Percentiles rank a stretch among this genome's conserved stretches.
Evolutionary conservation across 2,329 filamentous ascomycete genomes (phyloP).

Genomic region (Helotiales sp.): DNA sequence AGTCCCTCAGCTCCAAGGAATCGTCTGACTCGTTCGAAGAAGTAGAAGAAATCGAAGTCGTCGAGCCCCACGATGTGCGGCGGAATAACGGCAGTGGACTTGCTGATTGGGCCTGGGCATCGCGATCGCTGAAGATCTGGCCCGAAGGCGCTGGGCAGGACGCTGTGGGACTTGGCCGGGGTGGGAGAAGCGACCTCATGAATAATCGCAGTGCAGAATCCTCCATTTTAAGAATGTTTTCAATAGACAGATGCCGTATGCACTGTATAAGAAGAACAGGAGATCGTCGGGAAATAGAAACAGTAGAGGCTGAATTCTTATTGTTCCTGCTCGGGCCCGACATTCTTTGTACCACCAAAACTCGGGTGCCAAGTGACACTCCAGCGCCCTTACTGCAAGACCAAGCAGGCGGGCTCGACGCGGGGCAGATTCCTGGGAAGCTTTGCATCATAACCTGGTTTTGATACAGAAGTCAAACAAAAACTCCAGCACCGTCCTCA

Average conservation of each 20-base stretch:
- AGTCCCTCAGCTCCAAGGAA: slow-evolving; percentile 16
- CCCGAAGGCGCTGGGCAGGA: background rate
- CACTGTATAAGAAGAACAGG: background rate
- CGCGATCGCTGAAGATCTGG: background rate
- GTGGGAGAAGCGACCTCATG: slow-evolving; percentile 11
- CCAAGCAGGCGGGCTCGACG: background rate
- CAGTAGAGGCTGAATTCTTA: slow-evolving; percentile 10
- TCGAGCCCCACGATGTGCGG: slow-evolving; percentile 9
- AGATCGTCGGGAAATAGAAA: background rate
- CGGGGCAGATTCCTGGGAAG: background rate
- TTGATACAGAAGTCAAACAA: background rate
- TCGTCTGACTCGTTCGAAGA: slow-evolving; percentile 9
- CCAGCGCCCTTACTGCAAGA: background rate
- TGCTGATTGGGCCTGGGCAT: background rate
- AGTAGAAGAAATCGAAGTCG: slow-evolving; percentile 5
- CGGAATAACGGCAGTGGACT: background rate
- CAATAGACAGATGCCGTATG: background rate
- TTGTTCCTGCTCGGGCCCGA: background rate
- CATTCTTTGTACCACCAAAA: background rate
- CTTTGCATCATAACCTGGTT: background rate
- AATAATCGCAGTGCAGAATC: slow-evolving; percentile 23
- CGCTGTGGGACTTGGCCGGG: background rate
- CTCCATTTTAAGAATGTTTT: background rate
- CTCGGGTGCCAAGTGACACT: background rate
- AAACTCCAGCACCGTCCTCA: background rate